Evolutionary conservation across 495 filamentous ascomycete species (phyloP).

Genomic region (Durotheca rogersii): DNA sequence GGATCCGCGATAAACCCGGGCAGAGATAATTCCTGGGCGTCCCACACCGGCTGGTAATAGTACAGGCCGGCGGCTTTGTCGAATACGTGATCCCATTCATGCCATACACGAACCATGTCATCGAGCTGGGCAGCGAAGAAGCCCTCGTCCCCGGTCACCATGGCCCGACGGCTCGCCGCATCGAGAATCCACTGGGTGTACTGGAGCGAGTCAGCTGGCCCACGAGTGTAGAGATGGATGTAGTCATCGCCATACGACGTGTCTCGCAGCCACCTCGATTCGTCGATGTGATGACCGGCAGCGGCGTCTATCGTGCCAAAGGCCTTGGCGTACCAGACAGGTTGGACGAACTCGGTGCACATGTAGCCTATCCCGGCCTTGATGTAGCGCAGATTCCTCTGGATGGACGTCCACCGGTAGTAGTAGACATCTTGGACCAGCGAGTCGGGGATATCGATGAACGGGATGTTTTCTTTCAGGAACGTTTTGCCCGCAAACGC

Average conservation of each 20-base stretch:
- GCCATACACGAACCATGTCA: constrained; percentile 44
- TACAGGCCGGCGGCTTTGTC: constrained; percentile 42
- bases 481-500: constrained; percentile 36
- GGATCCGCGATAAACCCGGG: constrained; percentile 45
- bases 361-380: constrained; percentile 45
- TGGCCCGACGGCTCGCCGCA: constrained; percentile 40
- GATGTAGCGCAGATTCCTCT: constrained; percentile 46
- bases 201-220: constrained; percentile 41
- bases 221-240: constrained; percentile 46
- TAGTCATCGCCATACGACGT: constrained; percentile 44
- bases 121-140: constrained; percentile 42
- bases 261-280: constrained; percentile 47
- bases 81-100: constrained; percentile 42
- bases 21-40: constrained; percentile 48
- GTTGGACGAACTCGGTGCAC: constrained; percentile 47
- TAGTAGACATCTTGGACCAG: constrained; percentile 50
- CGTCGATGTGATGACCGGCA: constrained; percentile 49
- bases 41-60: constrained; percentile 44
- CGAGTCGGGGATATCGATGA: constrained; percentile 49
- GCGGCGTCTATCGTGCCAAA: constrained; percentile 46
- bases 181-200: constrained; percentile 50
- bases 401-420: constrained; percentile 45
- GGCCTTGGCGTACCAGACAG: constrained; percentile 40
- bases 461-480: constrained; percentile 46
- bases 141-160: constrained; percentile 41